Percentiles rank a stretch among this genome's conserved stretches.
Evolutionary conservation across 169 alveolate species (phyloP).

Genomic region (Cystoisospora suis): DNA sequence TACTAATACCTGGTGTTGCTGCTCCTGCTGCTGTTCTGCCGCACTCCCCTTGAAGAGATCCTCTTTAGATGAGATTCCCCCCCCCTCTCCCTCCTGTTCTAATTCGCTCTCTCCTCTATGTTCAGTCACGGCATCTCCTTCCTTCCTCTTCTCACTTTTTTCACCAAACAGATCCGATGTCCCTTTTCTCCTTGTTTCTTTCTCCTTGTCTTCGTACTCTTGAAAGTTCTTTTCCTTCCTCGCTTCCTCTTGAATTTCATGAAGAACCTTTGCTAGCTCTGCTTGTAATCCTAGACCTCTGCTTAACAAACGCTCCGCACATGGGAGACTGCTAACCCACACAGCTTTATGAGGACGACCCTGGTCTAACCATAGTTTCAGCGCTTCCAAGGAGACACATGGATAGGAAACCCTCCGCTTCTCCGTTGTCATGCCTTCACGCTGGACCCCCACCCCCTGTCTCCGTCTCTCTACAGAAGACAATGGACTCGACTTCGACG

Average conservation of each 20-base stretch:
- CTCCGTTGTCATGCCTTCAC: no score
- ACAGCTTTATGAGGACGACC: constrained; percentile 46
- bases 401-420: no score
- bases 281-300: constrained; percentile 45
- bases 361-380: constrained; percentile 42
- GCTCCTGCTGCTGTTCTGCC: constrained; percentile 6
- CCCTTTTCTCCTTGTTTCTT: background rate
- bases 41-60: background rate
- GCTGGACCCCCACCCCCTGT: no score
- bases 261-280: background rate
- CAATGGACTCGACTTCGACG: no score
- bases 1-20: constrained; percentile 29
- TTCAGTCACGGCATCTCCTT: background rate
- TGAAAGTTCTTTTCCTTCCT: background rate
- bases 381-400: constrained; percentile 54
- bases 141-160: background rate
- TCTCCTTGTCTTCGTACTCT: background rate
- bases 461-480: no score
- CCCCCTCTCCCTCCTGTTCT: background rate
- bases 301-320: constrained; percentile 46
- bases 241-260: background rate
- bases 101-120: background rate
- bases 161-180: background rate
- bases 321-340: constrained; percentile 23
- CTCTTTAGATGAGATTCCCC: background rate